Evolutionary conservation across 352 stramenopile genomes (phyloP).

Genomic region (Chrysophaeum taylorii): DNA sequence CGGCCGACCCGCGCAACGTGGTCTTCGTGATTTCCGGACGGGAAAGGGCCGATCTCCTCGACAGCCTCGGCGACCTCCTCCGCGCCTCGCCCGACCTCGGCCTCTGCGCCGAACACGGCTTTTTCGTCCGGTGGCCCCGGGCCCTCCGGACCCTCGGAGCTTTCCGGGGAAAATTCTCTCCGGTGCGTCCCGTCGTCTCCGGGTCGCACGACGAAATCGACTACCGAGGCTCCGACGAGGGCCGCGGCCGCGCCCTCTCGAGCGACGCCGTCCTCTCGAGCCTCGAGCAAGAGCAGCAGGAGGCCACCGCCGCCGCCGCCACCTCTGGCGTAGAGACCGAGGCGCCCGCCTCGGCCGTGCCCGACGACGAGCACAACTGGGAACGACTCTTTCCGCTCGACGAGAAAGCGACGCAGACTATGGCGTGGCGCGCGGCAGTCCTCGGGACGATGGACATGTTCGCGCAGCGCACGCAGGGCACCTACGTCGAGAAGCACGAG

Average conservation of each 20-base stretch:
- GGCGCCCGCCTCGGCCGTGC: constrained; percentile 37
- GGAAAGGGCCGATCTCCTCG: constrained; percentile 81
- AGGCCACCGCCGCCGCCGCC: neutral
- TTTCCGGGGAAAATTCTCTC: too few species aligned
- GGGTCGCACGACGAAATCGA: neutral
- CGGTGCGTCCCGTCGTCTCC: too few species aligned
- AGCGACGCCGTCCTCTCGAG: constrained; percentile 46
- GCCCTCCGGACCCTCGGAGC: too few species aligned
- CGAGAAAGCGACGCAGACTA: constrained; percentile 59
- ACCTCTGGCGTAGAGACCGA: neutral
- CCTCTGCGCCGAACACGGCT: constrained; percentile 93
- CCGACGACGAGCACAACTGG: constrained; percentile 51
- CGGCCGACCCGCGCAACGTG: constrained; percentile 84
- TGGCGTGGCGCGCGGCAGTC: constrained; percentile 94
- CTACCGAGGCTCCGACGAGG: constrained; percentile 29
- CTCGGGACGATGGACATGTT: constrained; percentile 98
- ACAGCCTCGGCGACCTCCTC: constrained; percentile 68
- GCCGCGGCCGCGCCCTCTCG: constrained; percentile 27
- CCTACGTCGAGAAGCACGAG: constrained; percentile 97
- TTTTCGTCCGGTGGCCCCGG: constrained; percentile 88
- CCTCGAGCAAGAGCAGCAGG: neutral
- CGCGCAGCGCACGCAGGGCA: constrained; percentile 92
- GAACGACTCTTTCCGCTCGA: constrained; percentile 47
- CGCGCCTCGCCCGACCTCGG: constrained; percentile 74
- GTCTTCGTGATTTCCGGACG: constrained; percentile 96